Evolutionary conservation across 768 basidiomycete species (phyloP).

Genomic region (Krasilnikovozyma curviuscula): DNA sequence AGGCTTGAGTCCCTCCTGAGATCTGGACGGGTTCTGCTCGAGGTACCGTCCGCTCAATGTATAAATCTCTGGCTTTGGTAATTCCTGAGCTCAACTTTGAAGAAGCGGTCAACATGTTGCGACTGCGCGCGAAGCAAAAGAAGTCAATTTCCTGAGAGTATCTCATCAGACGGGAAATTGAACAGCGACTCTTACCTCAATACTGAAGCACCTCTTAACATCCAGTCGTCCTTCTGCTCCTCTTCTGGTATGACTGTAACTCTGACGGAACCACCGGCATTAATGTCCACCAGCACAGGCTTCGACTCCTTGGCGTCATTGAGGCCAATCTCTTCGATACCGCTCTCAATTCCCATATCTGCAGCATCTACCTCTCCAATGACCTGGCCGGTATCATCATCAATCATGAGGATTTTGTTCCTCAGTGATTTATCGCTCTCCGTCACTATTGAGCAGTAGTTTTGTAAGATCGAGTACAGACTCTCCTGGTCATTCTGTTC

Average conservation of each 20-base stretch:
- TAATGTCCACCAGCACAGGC: not conserved
- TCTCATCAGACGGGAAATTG: no score
- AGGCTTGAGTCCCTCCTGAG: not conserved
- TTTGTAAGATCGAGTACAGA: no score
- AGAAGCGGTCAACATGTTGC: slow-evolving; percentile 1
- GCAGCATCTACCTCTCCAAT: slow-evolving; percentile 4
- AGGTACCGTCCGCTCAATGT: slow-evolving; percentile 5
- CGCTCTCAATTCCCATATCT: not conserved
- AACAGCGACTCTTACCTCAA: no score
- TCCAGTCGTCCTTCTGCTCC: slow-evolving; percentile 9
- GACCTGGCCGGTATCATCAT: slow-evolving; percentile 10
- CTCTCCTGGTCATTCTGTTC: no score
- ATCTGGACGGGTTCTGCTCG: not conserved
- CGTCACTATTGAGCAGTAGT: no score
- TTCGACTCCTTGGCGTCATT: not conserved
- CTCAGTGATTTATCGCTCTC: no score
- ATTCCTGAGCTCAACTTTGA: not conserved
- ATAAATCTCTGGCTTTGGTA: not conserved
- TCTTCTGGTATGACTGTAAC: slow-evolving; percentile 8
- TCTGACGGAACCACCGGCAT: not conserved
- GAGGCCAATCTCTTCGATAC: not conserved
- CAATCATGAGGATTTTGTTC: slow-evolving; percentile 3
- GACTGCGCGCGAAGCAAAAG: not conserved
- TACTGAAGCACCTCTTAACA: slow-evolving; percentile 7
- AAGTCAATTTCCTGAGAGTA: not conserved